These are phyloP conservation scores for Exserohilum turcica DNA, from an alignment of 2,329 filamentous ascomycete species.

Conservation along the genomic window DNA sequence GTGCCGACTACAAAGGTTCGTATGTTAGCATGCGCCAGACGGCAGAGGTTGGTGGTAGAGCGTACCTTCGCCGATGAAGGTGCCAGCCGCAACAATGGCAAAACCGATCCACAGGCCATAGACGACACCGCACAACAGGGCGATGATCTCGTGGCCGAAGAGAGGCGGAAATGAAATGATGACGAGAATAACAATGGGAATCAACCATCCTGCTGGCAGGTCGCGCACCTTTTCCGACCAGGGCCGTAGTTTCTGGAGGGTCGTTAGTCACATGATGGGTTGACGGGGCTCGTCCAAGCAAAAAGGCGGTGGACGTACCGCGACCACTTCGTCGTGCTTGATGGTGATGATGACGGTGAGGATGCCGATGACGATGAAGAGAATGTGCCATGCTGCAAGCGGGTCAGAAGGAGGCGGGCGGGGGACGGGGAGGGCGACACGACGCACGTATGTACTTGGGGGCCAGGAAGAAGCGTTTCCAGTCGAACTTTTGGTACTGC, in stretches of 20 bases:
- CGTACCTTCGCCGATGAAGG: slow-evolving; percentile 44
- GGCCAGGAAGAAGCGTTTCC: slow-evolving; percentile 41
- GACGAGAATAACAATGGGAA: slow-evolving; percentile 42
- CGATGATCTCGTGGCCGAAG: slow-evolving; percentile 44
- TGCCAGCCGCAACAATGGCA: slow-evolving; percentile 41
- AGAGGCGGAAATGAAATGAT: slow-evolving; percentile 45
- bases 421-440: background rate
- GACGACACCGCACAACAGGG: slow-evolving; percentile 42
- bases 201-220: slow-evolving; percentile 44
- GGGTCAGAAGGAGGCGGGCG: slow-evolving; percentile 11
- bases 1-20: slow-evolving; percentile 37
- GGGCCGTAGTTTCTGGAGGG: slow-evolving; percentile 36
- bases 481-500: slow-evolving; percentile 41
- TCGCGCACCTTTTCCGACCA: slow-evolving; percentile 44
- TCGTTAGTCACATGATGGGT: slow-evolving; percentile 13
- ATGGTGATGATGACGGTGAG: slow-evolving; percentile 38
- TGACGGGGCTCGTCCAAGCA: background rate
- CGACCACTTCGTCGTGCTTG: slow-evolving; percentile 40
- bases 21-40: slow-evolving; percentile 10
- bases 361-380: slow-evolving; percentile 34
- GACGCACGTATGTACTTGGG: slow-evolving; percentile 45
- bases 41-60: background rate
- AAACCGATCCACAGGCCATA: slow-evolving; percentile 45
- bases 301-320: slow-evolving; percentile 21
- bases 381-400: slow-evolving; percentile 40